Conservation (phyloP, 2,329 filamentous ascomycete genomes). For the Whalleya microplaca region DNA sequence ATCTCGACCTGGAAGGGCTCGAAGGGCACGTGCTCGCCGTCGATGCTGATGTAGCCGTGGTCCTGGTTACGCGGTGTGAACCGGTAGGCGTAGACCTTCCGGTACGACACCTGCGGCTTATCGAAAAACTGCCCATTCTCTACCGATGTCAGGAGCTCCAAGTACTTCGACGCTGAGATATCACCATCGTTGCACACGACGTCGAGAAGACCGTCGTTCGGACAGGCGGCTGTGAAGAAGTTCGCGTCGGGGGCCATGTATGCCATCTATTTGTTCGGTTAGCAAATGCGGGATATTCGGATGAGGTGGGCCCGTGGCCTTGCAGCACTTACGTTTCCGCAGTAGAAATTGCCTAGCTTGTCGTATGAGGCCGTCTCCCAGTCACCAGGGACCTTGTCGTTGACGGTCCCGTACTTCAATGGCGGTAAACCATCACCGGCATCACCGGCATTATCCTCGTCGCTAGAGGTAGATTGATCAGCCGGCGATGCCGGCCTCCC, state of each 20-base stretch:
- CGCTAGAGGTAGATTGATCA: slow-evolving; percentile 27
- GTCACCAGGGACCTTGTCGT: slow-evolving; percentile 73
- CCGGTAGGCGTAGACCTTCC: slow-evolving; percentile 85
- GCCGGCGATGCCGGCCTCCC: slow-evolving; percentile 13
- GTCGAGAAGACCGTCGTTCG: slow-evolving; percentile 85
- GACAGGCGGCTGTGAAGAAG: slow-evolving; percentile 84
- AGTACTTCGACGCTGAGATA: slow-evolving; percentile 65
- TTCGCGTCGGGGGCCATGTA: slow-evolving; percentile 87
- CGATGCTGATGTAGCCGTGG: slow-evolving; percentile 88
- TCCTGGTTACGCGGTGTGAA: slow-evolving; percentile 74
- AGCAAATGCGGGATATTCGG: slow-evolving; percentile 5
- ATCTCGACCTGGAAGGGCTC: slow-evolving; percentile 91
- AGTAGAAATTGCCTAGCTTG: slow-evolving; percentile 89
- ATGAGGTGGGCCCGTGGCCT: neutral
- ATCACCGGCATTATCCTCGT: slow-evolving; percentile 24
- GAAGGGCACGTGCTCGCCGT: slow-evolving; percentile 87
- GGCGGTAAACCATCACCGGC: slow-evolving; percentile 65
- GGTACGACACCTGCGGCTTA: slow-evolving; percentile 74
- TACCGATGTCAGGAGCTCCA: slow-evolving; percentile 73
- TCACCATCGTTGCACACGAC: slow-evolving; percentile 80
- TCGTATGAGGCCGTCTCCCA: slow-evolving; percentile 78
- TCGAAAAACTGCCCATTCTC: slow-evolving; percentile 80
- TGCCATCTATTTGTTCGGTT: slow-evolving; percentile 65
- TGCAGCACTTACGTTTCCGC: slow-evolving; percentile 70
- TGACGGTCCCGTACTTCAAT: slow-evolving; percentile 78